Evolutionary conservation across 345 rosid genomes (phyloP).

Genomic region (Ceriops zippeliana): DNA sequence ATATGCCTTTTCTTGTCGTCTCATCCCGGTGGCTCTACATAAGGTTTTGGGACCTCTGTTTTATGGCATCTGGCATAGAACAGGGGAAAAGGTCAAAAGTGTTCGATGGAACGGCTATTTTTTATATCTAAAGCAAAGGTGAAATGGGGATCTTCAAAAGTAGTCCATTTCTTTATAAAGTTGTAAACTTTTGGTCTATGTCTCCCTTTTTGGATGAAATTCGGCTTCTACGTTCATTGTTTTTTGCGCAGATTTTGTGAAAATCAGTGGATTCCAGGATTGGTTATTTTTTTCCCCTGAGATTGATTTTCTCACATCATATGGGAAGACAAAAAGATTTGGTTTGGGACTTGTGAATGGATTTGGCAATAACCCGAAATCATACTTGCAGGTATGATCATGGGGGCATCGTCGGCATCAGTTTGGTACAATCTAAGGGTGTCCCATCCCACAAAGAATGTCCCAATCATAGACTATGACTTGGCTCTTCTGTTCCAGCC

Average conservation of each 20-base stretch:
- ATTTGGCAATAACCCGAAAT: neutral
- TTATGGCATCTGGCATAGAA: too few species aligned
- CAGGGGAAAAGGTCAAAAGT: too few species aligned
- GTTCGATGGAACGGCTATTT: too few species aligned
- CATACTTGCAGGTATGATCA: constrained; percentile 77
- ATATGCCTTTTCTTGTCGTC: neutral
- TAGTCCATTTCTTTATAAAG: neutral
- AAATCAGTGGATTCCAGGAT: too few species aligned
- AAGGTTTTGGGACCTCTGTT: too few species aligned
- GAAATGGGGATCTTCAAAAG: neutral
- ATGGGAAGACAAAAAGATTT: too few species aligned
- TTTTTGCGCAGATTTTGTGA: too few species aligned
- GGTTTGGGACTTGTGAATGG: too few species aligned
- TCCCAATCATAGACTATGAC: constrained; percentile 85
- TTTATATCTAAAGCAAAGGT: neutral
- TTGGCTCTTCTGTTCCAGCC: constrained; percentile 92
- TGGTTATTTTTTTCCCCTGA: too few species aligned
- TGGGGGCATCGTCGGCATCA: constrained; percentile 93
- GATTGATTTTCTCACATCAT: too few species aligned
- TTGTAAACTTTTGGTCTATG: neutral
- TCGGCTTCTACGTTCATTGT: neutral
- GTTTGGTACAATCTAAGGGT: constrained; percentile 91
- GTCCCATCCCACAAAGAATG: constrained; percentile 79
- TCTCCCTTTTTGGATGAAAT: neutral
- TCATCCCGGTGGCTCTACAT: too few species aligned